These are phyloP conservation scores for Cercospora sojina DNA, from an alignment of 2,329 filamentous ascomycete species.

Conservation along the genomic window DNA sequence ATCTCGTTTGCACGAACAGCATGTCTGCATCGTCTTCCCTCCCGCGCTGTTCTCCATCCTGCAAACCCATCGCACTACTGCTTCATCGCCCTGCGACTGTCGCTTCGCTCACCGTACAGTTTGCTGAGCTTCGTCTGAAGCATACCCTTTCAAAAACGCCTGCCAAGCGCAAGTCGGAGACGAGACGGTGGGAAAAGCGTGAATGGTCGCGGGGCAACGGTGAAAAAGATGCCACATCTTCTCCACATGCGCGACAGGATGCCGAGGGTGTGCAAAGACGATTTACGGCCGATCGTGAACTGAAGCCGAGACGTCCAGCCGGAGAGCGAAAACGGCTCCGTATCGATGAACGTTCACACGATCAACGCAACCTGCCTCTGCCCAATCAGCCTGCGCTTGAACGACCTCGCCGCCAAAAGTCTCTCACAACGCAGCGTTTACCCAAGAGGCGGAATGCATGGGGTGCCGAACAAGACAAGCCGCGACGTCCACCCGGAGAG, in stretches of 20 bases:
- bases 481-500: neutral
- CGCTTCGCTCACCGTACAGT: neutral
- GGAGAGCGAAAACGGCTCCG: neutral
- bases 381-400: neutral
- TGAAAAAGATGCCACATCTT: neutral
- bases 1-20: neutral
- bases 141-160: neutral
- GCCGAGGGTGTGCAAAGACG: neutral
- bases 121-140: neutral
- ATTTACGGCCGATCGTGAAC: neutral
- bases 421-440: neutral
- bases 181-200: neutral
- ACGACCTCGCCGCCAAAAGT: neutral
- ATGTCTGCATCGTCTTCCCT: neutral
- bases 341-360: neutral
- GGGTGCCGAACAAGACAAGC: no score
- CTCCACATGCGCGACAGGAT: neutral
- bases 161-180: neutral
- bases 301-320: neutral
- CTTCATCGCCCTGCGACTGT: neutral
- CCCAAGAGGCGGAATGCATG: no score
- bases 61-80: neutral
- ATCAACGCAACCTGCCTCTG: neutral
- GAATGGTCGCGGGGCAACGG: neutral
- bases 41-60: neutral